Percentiles rank a stretch among this genome's conserved stretches.
phyloP scores from a whole-genome alignment of 768 basidiomycete genomes.

The Pulveroboletus frians region DNA sequence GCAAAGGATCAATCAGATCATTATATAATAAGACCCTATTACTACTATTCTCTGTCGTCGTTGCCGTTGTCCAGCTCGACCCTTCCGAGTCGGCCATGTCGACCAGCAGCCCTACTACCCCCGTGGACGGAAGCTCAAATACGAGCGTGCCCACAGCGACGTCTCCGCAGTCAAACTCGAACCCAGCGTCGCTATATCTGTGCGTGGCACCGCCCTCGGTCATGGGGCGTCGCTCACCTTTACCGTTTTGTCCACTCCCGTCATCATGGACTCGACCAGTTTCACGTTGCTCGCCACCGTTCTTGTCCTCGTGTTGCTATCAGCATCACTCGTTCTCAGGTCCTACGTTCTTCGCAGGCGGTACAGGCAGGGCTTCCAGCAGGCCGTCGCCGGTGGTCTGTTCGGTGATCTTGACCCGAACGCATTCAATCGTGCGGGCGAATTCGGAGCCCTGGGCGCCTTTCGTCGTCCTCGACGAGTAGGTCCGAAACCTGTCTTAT shows the following conservation, averaged over 20 bases:
- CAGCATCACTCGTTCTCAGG: slow-evolving; percentile 58
- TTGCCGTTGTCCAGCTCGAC: background rate
- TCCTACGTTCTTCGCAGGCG: slow-evolving; percentile 58
- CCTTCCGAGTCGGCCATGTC: slow-evolving; percentile 10
- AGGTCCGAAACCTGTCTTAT: slow-evolving; percentile 13
- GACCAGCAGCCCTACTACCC: background rate
- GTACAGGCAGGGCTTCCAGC: slow-evolving; percentile 48
- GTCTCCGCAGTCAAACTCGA: slow-evolving; percentile 5
- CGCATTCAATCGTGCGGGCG: background rate
- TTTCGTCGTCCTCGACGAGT: slow-evolving; percentile 7
- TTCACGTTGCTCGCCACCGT: slow-evolving; percentile 73
- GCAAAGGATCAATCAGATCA: slow-evolving; percentile 21
- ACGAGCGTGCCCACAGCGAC: slow-evolving; percentile 2
- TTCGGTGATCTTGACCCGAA: slow-evolving; percentile 30
- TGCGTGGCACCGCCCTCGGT: slow-evolving; percentile 18
- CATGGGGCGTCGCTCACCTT: background rate
- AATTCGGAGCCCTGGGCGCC: background rate
- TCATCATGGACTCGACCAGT: slow-evolving; percentile 32
- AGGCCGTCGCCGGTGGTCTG: slow-evolving; percentile 46
- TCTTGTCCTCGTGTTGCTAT: slow-evolving; percentile 60
- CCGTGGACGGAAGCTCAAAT: background rate
- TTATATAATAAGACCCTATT: slow-evolving; percentile 15
- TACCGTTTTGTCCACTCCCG: background rate
- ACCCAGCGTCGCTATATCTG: slow-evolving; percentile 28
- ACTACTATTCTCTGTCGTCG: background rate